A percentile compares a stretch with the other conserved stretches of the same genome.
Evolutionary conservation across 768 basidiomycete genomes (phyloP).

Genomic region (Porphyrellus cyaneotinctus): DNA sequence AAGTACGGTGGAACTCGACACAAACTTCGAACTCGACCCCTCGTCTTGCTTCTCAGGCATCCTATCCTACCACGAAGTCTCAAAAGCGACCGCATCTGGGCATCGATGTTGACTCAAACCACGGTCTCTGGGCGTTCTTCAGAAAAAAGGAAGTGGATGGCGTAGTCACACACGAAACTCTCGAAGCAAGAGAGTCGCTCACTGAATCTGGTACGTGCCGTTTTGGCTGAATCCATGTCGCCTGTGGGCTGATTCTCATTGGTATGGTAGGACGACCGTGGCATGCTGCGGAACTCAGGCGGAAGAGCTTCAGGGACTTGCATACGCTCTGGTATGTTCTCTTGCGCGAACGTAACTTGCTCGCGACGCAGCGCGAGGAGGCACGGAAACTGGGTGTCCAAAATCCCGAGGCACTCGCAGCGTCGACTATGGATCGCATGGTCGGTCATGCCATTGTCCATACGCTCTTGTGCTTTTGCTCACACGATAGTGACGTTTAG

Average conservation of each 20-base stretch:
- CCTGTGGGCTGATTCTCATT: constrained; percentile 1
- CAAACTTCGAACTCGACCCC: background rate
- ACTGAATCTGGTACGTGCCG: constrained; percentile 36
- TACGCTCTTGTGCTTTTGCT: background rate
- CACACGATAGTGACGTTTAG: constrained; percentile 37
- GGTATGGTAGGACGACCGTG: constrained; percentile 73
- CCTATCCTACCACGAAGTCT: constrained; percentile 17
- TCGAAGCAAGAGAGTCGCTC: constrained; percentile 32
- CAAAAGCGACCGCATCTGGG: constrained; percentile 41
- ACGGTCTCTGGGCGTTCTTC: constrained; percentile 79
- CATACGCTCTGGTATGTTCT: constrained; percentile 95
- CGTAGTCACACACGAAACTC: constrained; percentile 49
- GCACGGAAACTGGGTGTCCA: constrained; percentile 55
- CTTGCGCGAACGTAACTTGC: constrained; percentile 81
- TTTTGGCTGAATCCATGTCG: background rate
- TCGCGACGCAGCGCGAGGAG: constrained; percentile 85
- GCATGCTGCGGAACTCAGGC: constrained; percentile 79
- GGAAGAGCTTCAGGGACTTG: constrained; percentile 89
- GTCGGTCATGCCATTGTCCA: constrained; percentile 31
- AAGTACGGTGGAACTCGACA: constrained; percentile 23
- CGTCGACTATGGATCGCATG: constrained; percentile 37
- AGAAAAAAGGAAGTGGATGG: constrained; percentile 52
- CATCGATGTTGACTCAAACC: constrained; percentile 49
- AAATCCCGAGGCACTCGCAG: constrained; percentile 26
- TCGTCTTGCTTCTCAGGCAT: background rate